Base-by-base conservation (phyloP, 306 rosid genomes). In the Alnus glutinosa region DNA sequence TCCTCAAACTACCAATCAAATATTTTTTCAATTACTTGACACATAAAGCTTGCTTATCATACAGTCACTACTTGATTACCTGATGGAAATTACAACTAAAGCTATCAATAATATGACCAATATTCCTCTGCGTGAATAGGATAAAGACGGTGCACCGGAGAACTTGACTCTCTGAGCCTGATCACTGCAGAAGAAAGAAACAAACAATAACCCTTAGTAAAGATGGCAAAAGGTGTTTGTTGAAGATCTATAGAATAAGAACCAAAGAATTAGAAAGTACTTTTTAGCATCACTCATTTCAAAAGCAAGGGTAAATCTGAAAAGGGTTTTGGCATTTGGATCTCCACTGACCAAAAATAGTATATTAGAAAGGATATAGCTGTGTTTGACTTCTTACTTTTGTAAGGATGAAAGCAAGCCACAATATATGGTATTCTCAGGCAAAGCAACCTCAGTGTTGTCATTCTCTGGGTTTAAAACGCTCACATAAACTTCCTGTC, bases 331-430 rank as follows among this genome's bases (percentile, higher is more conserved):
- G 19, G 63, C 19, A 47, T 72, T 64, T 4, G 5, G 30, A 75
- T 68, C 9, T 54, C n/a, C 58, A 10, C 23, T 36, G 23, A 4
- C 23, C 37, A 28, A 5, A 28, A 44, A 23, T 8, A 9, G 72
- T 18, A 67, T 15, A 67, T 8, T 54, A 4, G 28, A 73, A 30
- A 23, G 18, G 28, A 32, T 37, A 15, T 64, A 18, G 51, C 1
- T 58, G 79, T 13, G 44, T 64, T 44, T 23, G 57, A 52, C 49
- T 42, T 77, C 97, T 89, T 92, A 92, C 98, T 80, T 89, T 83
- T 94, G 98, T 71, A 92, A 86, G 68, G 97, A 78, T 61, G 96
- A 88, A 79, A 94, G 98, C 67, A 92, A 61, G 73, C 98, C 98
- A 74, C 98, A 94, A 50, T 82, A 94, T 72, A 94, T 92, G 76